Conservation (phyloP, 495 filamentous ascomycete genomes). For the Platismatia glauca region DNA sequence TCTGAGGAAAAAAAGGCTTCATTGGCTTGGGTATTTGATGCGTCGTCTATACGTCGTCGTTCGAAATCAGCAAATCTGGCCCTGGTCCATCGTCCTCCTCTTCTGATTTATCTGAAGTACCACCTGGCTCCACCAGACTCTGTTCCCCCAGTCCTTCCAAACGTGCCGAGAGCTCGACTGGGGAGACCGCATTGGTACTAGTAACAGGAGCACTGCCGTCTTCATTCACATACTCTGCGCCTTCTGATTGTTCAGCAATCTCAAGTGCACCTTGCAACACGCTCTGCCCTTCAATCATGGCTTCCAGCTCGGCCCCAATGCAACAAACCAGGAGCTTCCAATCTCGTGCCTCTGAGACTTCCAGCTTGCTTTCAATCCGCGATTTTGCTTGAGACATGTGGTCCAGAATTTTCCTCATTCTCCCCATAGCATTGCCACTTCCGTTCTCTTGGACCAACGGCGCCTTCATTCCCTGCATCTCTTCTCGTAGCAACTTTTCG, state of each 20-base stretch:
- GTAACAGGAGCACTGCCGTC: neutral
- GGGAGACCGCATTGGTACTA: neutral
- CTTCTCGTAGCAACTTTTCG: conserved; percentile 51
- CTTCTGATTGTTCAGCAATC: conserved; percentile 22
- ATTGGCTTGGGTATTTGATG: neutral
- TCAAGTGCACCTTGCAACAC: conserved; percentile 42
- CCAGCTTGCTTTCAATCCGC: conserved; percentile 32
- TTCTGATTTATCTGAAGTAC: conserved; percentile 28
- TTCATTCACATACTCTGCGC: neutral
- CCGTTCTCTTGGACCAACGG: neutral
- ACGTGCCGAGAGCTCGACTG: neutral
- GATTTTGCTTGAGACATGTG: conserved; percentile 38
- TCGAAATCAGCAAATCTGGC: conserved; percentile 40
- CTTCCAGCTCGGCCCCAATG: conserved; percentile 81
- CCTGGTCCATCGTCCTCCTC: conserved; percentile 42
- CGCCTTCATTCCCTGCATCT: conserved; percentile 38
- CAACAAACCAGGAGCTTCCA: conserved; percentile 89
- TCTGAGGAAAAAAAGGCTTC: neutral
- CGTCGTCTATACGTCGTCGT: conserved; percentile 16
- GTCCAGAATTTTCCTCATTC: conserved; percentile 32
- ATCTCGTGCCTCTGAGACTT: conserved; percentile 41
- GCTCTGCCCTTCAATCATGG: conserved; percentile 59
- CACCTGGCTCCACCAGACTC: neutral
- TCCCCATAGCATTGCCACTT: conserved; percentile 18
- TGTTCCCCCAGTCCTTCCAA: neutral